phyloP scores from a whole-genome alignment of 2,329 filamentous ascomycete genomes.

The Zymoseptoria ardabiliae region DNA sequence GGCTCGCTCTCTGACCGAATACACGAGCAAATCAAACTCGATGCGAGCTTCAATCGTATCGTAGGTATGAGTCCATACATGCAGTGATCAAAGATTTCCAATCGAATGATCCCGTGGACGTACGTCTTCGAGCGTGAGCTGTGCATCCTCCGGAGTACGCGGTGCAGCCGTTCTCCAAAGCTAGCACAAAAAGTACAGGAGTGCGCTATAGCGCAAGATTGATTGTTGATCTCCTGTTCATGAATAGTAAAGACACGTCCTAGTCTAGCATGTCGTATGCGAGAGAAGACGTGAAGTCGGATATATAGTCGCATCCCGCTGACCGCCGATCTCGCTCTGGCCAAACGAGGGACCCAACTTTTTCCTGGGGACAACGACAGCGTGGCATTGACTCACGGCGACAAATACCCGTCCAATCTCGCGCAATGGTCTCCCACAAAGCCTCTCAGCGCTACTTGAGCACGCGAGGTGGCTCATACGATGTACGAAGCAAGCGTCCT shows the following conservation, averaged over 20 bases:
- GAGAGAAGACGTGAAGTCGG: background rate
- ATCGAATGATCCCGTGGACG: too few relatives aligned
- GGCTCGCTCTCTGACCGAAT: background rate
- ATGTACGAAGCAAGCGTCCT: constrained; percentile 38
- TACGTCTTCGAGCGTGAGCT: too few relatives aligned
- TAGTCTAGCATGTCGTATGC: background rate
- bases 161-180: too few relatives aligned
- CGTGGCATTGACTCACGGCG: background rate
- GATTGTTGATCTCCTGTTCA: background rate
- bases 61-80: background rate
- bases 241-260: background rate
- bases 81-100: too few relatives aligned
- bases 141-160: too few relatives aligned
- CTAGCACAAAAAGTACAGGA: background rate
- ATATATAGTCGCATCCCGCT: background rate
- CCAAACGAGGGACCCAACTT: background rate
- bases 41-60: background rate
- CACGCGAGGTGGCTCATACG: constrained; percentile 56
- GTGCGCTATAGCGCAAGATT: background rate
- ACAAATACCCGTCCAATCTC: background rate
- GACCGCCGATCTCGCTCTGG: background rate
- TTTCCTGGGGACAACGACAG: background rate
- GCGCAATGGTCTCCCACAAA: constrained; percentile 33
- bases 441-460: constrained; percentile 56
- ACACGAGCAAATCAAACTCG: background rate